phyloP scores from a whole-genome alignment of 2,329 filamentous ascomycete genomes.

The Fusarium chaquense region DNA sequence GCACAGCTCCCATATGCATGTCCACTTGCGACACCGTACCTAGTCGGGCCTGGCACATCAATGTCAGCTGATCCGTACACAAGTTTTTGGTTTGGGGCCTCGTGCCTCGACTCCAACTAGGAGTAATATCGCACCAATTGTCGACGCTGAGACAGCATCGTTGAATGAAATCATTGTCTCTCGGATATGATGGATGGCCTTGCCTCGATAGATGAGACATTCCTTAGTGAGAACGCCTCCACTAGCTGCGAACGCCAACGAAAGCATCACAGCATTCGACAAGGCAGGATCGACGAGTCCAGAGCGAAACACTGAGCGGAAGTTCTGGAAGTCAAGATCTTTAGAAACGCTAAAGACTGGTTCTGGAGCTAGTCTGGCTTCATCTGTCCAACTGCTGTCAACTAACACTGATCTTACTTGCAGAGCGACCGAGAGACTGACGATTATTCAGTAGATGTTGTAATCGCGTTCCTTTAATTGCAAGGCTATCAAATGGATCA shows the following conservation, averaged over 20 bases:
- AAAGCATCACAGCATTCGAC: conserved; percentile 56
- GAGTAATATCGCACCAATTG: conserved; percentile 57
- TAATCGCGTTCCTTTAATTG: conserved; percentile 15
- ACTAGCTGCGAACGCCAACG: conserved; percentile 51
- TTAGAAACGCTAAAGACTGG: conserved; percentile 55
- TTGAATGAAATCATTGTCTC: conserved; percentile 49
- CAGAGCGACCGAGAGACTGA: background rate
- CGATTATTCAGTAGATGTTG: conserved; percentile 21
- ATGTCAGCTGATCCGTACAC: background rate
- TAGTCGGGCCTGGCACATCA: conserved; percentile 51
- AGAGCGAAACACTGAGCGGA: conserved; percentile 52
- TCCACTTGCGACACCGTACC: conserved; percentile 54
- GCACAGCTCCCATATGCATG: conserved; percentile 57
- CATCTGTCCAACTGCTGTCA: conserved; percentile 22
- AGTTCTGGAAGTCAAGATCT: conserved; percentile 54
- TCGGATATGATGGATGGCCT: conserved; percentile 52
- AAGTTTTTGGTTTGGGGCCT: rapidly evolving
- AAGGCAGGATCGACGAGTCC: conserved; percentile 54
- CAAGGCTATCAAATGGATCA: conserved; percentile 35
- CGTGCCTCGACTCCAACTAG: conserved; percentile 58
- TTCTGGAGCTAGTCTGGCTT: conserved; percentile 46
- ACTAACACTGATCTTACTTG: rapidly evolving
- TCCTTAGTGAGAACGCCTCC: conserved; percentile 47
- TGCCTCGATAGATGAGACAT: conserved; percentile 53
- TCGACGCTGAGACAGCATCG: conserved; percentile 51